Evolutionary conservation across 768 basidiomycete species (phyloP), one percentile per base, ranked within the genome.

Genomic region (Mycena albidolilacea): DNA sequence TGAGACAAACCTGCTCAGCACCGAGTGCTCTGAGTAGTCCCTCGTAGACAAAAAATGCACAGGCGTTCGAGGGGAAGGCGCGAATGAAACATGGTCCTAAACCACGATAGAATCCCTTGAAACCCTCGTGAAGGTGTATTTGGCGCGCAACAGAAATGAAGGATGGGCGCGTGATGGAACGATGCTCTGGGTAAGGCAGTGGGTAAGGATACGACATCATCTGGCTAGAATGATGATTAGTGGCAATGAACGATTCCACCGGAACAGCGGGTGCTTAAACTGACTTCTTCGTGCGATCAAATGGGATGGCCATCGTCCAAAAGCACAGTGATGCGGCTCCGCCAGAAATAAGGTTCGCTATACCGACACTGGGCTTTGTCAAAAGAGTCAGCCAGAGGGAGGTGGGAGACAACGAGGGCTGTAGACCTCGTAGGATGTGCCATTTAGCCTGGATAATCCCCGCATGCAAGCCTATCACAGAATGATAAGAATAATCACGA

Each of bases 261-360:
- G 52, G 35, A 69, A 23, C 59, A 61, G 60, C 30, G 19, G 54
- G 60, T 54, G 58, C 59, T 64, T 62, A 50, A 43, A 81, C 86
- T 70, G 77, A 94, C 94, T 94, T 95, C 83, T 96, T 96, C 72
- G 95, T 84, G 79, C 94, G 94, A 81, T 96, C 95, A 67, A 91
- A 87, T 5, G 94, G 92, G 74, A 93, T 91, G 30, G 88, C 91
- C 84, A 90, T 87, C 30, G 84, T 83, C 92, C 92, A 93, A 80
- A 89, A 93, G 30, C 84, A 84, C 77, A 93, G 90, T 5, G 90
- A 87, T 50, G 82, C 89, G 39, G 90, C 81, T 10, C 92, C 92
- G 38, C 92, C 92, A 12, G 92, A 88, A 15, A 92, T 78, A 80
- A 93, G 92, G 78, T 90, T 92, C 7, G 91, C 88, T 11, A 85